Evolutionary conservation across 148 eudicot species (phyloP).

Genomic region (Arctostaphylos glauca): DNA sequence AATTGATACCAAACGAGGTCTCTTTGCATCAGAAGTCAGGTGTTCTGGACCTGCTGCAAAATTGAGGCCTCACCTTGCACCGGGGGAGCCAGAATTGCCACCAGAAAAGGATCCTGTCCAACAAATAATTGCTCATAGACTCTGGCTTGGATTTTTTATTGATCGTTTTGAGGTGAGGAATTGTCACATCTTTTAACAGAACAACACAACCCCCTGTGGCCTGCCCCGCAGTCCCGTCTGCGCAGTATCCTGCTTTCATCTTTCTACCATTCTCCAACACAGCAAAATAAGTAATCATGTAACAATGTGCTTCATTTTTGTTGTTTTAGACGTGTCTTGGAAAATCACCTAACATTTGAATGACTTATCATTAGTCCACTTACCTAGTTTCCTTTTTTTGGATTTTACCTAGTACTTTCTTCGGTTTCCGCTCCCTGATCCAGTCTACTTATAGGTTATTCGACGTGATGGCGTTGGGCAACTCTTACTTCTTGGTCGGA

Average conservation of each 20-base stretch:
- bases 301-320: not conserved
- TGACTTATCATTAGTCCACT: not conserved
- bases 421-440: not conserved
- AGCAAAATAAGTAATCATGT: not conserved
- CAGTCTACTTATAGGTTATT: slow-evolving; percentile 52
- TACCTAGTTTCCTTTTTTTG: not conserved
- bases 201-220: too few species aligned
- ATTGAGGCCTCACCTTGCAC: slow-evolving; percentile 87
- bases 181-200: slow-evolving; percentile 11
- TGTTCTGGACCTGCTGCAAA: slow-evolving; percentile 84
- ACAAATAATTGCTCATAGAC: slow-evolving; percentile 95
- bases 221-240: too few species aligned
- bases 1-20: slow-evolving; percentile 87
- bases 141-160: slow-evolving; percentile 96
- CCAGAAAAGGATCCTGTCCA: slow-evolving; percentile 91
- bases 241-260: not conserved
- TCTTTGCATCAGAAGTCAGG: slow-evolving; percentile 86
- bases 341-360: not conserved
- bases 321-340: not conserved
- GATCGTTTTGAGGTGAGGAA: slow-evolving; percentile 87
- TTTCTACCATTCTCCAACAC: not conserved
- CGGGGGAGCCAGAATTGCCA: slow-evolving; percentile 84
- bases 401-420: not conserved
- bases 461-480: slow-evolving; percentile 85
- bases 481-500: slow-evolving; percentile 88